Evolutionary conservation across 768 basidiomycete species (phyloP).

Genomic region (Leccinum broughii): DNA sequence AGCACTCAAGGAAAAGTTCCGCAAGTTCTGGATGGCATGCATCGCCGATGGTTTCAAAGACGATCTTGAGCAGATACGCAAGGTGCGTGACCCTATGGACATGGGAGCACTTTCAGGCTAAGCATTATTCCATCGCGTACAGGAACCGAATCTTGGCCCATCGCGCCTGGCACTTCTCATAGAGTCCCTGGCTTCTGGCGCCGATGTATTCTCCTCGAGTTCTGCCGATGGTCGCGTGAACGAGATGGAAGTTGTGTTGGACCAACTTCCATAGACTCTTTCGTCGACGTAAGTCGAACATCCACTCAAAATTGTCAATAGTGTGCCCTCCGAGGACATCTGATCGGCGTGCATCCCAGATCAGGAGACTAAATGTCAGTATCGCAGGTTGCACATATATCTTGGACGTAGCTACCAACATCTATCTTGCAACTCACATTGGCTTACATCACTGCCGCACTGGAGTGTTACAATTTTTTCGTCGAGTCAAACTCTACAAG

Average conservation of each 20-base stretch:
- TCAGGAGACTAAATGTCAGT: background rate
- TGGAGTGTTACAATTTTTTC: background rate
- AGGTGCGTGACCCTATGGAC: conserved; percentile 44
- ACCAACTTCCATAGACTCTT: conserved; percentile 23
- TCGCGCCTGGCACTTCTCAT: conserved; percentile 74
- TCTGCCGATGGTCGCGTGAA: conserved; percentile 40
- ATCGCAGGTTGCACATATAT: background rate
- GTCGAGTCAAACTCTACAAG: background rate
- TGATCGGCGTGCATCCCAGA: background rate
- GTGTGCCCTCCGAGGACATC: background rate
- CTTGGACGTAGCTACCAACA: background rate
- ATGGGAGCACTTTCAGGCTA: background rate
- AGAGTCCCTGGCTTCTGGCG: conserved; percentile 78
- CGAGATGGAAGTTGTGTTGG: conserved; percentile 78
- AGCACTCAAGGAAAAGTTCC: conserved; percentile 63
- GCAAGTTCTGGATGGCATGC: conserved; percentile 85
- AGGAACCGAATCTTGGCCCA: conserved; percentile 69
- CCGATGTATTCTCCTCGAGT: conserved; percentile 64
- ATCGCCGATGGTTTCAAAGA: conserved; percentile 81
- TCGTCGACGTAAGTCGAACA: background rate
- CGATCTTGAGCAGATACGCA: conserved; percentile 81
- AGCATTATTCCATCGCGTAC: background rate
- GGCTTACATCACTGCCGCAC: too few species aligned
- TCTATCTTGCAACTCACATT: too few species aligned
- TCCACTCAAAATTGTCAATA: background rate